A percentile compares a stretch with the other conserved stretches of the same genome.
These are phyloP conservation scores for Lipomyces oligophaga DNA, from an alignment of 805 yeast genomes.

Conservation along the genomic window DNA sequence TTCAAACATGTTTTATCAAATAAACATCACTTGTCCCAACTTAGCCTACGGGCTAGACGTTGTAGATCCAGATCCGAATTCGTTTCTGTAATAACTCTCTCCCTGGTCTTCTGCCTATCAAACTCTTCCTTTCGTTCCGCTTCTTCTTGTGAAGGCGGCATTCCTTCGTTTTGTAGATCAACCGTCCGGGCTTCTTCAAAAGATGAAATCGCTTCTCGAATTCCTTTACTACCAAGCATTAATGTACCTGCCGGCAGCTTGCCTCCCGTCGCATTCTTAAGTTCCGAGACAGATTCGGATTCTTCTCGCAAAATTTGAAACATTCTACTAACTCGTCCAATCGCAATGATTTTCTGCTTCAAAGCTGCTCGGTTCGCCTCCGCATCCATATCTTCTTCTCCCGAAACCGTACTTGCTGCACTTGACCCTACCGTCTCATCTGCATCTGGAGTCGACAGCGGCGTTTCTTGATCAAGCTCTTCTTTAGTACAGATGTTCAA, in stretches of 20 bases:
- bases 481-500: slow-evolving; percentile 93
- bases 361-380: slow-evolving; percentile 49
- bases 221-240: slow-evolving; percentile 76
- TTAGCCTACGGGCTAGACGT: slow-evolving; percentile 20
- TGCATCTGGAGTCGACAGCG: slow-evolving; percentile 11
- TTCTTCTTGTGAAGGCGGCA: slow-evolving; percentile 77
- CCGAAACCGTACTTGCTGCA: neutral
- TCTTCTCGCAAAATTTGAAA: slow-evolving; percentile 84
- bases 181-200: slow-evolving; percentile 81
- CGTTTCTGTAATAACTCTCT: slow-evolving; percentile 16
- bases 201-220: slow-evolving; percentile 60
- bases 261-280: slow-evolving; percentile 60
- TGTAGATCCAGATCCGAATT: slow-evolving; percentile 24
- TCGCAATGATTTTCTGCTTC: slow-evolving; percentile 86
- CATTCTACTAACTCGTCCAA: slow-evolving; percentile 94
- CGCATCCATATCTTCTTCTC: slow-evolving; percentile 7
- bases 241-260: slow-evolving; percentile 89
- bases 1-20: neutral
- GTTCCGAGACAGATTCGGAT: slow-evolving; percentile 75
- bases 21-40: slow-evolving; percentile 4
- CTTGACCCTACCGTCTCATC: neutral
- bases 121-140: slow-evolving; percentile 43
- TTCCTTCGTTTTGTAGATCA: slow-evolving; percentile 77
- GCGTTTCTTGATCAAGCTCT: slow-evolving; percentile 62
- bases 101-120: slow-evolving; percentile 43